Conservation (phyloP, 148 eudicot genomes). For the Chenopodium berlandieri region DNA sequence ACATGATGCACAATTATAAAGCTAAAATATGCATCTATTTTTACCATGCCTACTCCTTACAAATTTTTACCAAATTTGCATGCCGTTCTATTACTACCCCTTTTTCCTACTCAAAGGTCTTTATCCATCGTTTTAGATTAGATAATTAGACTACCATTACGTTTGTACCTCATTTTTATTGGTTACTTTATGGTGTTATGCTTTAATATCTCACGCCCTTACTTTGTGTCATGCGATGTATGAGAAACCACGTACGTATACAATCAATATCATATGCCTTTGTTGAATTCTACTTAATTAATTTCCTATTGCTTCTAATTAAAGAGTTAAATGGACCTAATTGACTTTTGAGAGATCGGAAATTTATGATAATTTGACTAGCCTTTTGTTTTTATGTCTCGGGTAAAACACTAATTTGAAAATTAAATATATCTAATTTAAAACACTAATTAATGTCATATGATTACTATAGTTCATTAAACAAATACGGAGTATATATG, state of each 20-base stretch:
- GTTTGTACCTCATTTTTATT: neutral
- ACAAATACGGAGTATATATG: too few relatives aligned
- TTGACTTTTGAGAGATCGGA: too few relatives aligned
- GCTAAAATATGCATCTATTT: neutral
- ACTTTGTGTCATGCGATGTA: neutral
- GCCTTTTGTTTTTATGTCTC: too few relatives aligned
- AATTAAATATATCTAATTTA: too few relatives aligned
- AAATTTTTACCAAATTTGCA: slow-evolving; percentile 7
- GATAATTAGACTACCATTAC: neutral
- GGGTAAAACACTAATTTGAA: too few relatives aligned
- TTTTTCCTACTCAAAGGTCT: neutral
- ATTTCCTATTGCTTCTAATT: too few relatives aligned
- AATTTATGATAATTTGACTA: too few relatives aligned
- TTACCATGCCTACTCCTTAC: neutral
- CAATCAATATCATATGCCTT: neutral
- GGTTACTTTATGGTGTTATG: neutral
- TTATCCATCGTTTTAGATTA: neutral
- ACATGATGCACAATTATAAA: neutral
- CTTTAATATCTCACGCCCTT: neutral
- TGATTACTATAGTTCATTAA: too few relatives aligned
- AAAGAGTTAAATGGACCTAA: too few relatives aligned
- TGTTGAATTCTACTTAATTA: neutral
- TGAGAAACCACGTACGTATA: neutral
- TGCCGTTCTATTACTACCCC: neutral
- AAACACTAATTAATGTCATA: too few relatives aligned